A percentile compares a stretch with the other conserved stretches of the same genome.
phyloP scores from a whole-genome alignment of 441 rosid species.

The Hura crepitans region DNA sequence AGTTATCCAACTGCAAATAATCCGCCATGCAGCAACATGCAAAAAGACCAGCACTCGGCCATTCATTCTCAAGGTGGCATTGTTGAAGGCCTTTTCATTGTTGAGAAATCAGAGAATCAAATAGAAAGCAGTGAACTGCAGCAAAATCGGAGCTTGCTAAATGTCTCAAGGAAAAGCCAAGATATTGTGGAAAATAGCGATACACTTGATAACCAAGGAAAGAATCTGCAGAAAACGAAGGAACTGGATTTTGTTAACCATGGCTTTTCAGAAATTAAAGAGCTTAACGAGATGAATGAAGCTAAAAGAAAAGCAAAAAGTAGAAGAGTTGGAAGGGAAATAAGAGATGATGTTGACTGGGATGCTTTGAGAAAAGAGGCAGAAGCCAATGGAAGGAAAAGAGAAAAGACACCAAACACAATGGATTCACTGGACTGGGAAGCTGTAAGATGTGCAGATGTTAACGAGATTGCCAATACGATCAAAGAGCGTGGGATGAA shows the following conservation, averaged over 20 bases:
- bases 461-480: slow-evolving; percentile 55
- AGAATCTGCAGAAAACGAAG: slow-evolving; percentile 30
- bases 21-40: slow-evolving; percentile 30
- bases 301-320: slow-evolving; percentile 40
- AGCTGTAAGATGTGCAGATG: slow-evolving; percentile 69
- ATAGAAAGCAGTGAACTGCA: slow-evolving; percentile 31
- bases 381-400: slow-evolving; percentile 37
- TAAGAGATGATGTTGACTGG: slow-evolving; percentile 61
- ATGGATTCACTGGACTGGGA: slow-evolving; percentile 86
- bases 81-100: slow-evolving; percentile 26
- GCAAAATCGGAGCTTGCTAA: slow-evolving; percentile 15
- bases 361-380: slow-evolving; percentile 65
- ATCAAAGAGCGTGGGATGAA: slow-evolving; percentile 97
- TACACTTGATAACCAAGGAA: slow-evolving; percentile 30
- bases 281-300: slow-evolving; percentile 27
- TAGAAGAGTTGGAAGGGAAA: slow-evolving; percentile 48
- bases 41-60: slow-evolving; percentile 25
- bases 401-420: slow-evolving; percentile 52
- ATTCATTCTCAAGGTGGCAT: slow-evolving; percentile 27
- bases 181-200: slow-evolving; percentile 41
- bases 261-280: slow-evolving; percentile 38
- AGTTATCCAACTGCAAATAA: slow-evolving; percentile 33
- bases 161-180: slow-evolving; percentile 31
- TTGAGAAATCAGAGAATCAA: slow-evolving; percentile 26
- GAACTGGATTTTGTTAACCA: slow-evolving; percentile 36